Base-by-base conservation (phyloP, 306 rosid species). In the Casuarina equisetifolia region DNA sequence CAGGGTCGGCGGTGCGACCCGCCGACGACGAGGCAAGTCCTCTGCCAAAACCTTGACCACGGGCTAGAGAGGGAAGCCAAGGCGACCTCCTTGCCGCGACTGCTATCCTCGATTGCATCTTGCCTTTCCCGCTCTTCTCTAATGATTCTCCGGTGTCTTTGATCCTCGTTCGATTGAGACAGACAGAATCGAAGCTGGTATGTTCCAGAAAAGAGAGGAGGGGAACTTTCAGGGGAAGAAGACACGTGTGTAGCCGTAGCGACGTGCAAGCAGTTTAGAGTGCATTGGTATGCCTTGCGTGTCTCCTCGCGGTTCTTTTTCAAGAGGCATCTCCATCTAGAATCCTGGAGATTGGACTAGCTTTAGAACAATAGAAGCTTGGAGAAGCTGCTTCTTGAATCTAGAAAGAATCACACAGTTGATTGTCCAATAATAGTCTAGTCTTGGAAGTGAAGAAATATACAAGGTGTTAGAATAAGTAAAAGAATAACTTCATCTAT, bases 1-100 rank as follows among this genome's bases (percentile, higher is more conserved):
- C 81, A 32, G 93, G 91, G 70, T 89, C 92, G 32, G 89, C 93
- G 1, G 97, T 85, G 6, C 79, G 83, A 67, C 76, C 58, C 2
- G 95, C 81, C 15, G 76, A 40, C 75, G 77, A 54, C 1, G 78
- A 55, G 74, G 83, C 80, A 39, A 88, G 78, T 62, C 78, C 81
- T 74, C 81, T 80, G 17, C 80, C 76, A 52, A 79, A 76, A 55
- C 32, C 6, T 5, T 53, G 75, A 5, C 67, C 63, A 43, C 2
- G 55, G 74, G 80, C 12, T 46, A 61, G 13, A 53, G 63, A 74
- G 11, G 78, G 44, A 0, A 49, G 5, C 74, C 76, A 63, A 38
- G 42, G 46, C 1, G 83, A 59, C 57, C 71, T 82, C 40, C 74
- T 81, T 44, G 81, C 70, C 45, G 81, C 52, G 4, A 75, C 76